These are phyloP conservation scores for Pseudopediastrum boryanum DNA, from an alignment of 139 green algal species.

Conservation along the genomic window DNA sequence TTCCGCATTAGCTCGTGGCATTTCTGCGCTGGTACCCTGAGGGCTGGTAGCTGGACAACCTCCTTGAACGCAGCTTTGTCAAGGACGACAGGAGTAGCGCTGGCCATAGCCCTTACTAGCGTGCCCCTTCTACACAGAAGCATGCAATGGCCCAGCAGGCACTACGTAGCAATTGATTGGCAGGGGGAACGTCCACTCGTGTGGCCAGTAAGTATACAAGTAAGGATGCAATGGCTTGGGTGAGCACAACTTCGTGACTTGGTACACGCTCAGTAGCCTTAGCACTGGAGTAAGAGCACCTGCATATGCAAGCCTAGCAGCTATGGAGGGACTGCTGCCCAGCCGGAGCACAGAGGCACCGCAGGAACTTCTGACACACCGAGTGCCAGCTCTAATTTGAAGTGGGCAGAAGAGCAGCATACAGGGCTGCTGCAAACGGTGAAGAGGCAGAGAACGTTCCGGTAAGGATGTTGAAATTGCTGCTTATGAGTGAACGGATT, in stretches of 20 bases:
- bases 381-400: too few species aligned
- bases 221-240: background rate
- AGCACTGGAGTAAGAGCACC: background rate
- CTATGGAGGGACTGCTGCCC: too few species aligned
- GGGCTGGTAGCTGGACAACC: constrained; percentile 52
- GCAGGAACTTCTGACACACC: too few species aligned
- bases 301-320: too few species aligned
- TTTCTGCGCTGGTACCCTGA: constrained; percentile 59
- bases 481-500: too few species aligned
- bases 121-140: background rate
- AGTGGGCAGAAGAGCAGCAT: too few species aligned
- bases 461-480: too few species aligned
- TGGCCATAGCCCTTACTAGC: constrained; percentile 10
- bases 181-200: background rate
- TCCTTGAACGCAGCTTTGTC: constrained; percentile 53
- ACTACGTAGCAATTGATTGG: background rate
- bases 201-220: background rate
- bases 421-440: too few species aligned
- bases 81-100: constrained; percentile 3
- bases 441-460: too few species aligned
- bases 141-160: constrained; percentile 14
- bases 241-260: background rate
- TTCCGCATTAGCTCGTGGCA: constrained; percentile 66
- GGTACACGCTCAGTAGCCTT: background rate
- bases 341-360: too few species aligned